Percentiles rank a stretch among this genome's conserved stretches.
phyloP scores from a whole-genome alignment of 176 grass and related monocot genomes.

The Aegilops bicornis region DNA sequence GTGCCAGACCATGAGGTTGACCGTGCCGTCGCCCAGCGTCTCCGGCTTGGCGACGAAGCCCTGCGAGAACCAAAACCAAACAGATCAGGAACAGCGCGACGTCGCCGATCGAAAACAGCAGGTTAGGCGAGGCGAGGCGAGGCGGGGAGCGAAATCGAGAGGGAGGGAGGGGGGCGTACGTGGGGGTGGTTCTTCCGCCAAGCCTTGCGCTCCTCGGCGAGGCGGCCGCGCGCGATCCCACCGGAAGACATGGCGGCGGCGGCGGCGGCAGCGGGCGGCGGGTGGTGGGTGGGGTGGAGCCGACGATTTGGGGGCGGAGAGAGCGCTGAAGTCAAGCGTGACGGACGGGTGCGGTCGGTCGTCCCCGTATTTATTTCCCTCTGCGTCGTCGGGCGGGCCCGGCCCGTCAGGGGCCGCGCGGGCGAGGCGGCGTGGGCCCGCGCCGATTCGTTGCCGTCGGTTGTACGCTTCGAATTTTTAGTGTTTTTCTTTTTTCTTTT shows the following conservation, averaged over 20 bases:
- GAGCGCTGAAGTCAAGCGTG: not conserved
- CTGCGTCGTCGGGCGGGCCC: too few relatives aligned
- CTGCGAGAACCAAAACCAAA: slow-evolving; percentile 18
- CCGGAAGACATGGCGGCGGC: slow-evolving; percentile 50
- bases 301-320: not conserved
- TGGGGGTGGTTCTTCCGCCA: slow-evolving; percentile 98
- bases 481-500: not conserved
- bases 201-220: slow-evolving; percentile 95
- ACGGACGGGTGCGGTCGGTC: not conserved
- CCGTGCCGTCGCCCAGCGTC: slow-evolving; percentile 65
- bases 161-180: slow-evolving; percentile 35
- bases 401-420: too few relatives aligned
- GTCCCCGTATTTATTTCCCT: not conserved
- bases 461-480: not conserved
- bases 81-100: slow-evolving; percentile 21
- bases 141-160: not conserved
- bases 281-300: not conserved
- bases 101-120: not conserved
- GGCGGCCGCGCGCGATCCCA: slow-evolving; percentile 82
- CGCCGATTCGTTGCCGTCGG: not conserved
- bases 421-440: not conserved
- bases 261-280: not conserved
- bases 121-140: not conserved
- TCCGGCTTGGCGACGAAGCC: slow-evolving; percentile 96
- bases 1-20: slow-evolving; percentile 88